Base-by-base conservation (phyloP, 2,329 filamentous ascomycete species). In the Dactylellina haptotyla region DNA sequence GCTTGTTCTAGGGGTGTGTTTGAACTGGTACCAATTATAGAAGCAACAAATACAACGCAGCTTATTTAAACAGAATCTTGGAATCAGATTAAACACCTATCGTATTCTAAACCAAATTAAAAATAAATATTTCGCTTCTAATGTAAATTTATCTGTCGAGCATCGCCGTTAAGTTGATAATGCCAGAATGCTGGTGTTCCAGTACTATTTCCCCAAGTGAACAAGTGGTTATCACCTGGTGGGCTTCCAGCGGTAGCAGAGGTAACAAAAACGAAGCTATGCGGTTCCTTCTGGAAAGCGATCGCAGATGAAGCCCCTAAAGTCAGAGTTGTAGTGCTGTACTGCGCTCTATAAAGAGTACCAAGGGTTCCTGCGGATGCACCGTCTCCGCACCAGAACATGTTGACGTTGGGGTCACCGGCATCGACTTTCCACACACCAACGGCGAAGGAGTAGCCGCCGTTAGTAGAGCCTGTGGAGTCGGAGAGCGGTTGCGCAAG, bases 311-410 rank as follows among this genome's bases (percentile, higher is more conserved):
- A 28, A 2, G 46, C 14, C 1, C 56, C 46, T 39, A 70, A 48
- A 12, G 59, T 54, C 32, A 28, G 45, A 37, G 48, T 53, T 8
- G 26, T 37, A 14, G 14, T 25, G 25, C 53, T n/a, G 23, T 70
- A 62, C 8, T 23, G 16, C 1, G 56, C 48, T 4, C 65, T 20
- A 20, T 70, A 62, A 6, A 70, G 2, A 25, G 56, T 56, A 6
- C 65, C 65, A 4, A 62, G 46, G 20, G 16, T 70, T 12, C 64
- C 64, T 6, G 56, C 56, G 1, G 46, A 2, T n/a, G 25, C 48
- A n/a, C 56, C 48, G 18, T 70, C 65, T n/a, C 56, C 56, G 14
- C 56, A 62, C 56, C 65, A 70, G 30, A 70, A 62, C 16, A 70
- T 2, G n/a, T 23, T 53, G 12, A 62, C 37, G 4, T 32, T 41